phyloP scores from a whole-genome alignment of 305 asterid species.

The Caryopteris hybrid region DNA sequence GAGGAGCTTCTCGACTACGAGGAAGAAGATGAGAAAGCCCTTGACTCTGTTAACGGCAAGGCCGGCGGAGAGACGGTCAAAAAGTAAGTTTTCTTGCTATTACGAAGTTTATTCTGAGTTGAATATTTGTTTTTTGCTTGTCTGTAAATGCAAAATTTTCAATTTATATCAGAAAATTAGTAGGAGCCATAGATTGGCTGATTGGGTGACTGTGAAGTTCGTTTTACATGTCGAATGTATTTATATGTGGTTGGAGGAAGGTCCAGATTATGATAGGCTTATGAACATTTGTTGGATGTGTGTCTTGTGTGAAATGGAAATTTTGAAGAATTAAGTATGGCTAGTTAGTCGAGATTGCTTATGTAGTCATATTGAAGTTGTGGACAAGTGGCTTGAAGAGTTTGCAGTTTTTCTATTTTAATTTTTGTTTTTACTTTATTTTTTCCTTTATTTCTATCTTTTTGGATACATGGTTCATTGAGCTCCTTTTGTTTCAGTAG shows the following conservation, averaged over 20 bases:
- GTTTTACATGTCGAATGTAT: not conserved
- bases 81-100: conserved; percentile 39
- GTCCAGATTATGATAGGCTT: not conserved
- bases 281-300: not conserved
- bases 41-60: conserved; percentile 62
- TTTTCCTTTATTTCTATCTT: not conserved
- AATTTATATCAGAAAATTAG: not conserved
- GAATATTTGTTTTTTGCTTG: not conserved
- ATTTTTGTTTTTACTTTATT: not conserved
- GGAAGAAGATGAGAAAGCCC: conserved; percentile 91
- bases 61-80: conserved; percentile 76
- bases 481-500: too few relatives aligned
- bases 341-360: not conserved
- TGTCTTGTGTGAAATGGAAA: not conserved
- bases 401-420: not conserved
- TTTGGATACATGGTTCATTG: too few relatives aligned
- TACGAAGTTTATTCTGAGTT: not conserved
- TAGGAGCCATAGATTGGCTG: not conserved
- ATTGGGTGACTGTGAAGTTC: not conserved
- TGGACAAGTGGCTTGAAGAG: not conserved
- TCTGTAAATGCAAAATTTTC: not conserved
- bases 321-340: not conserved
- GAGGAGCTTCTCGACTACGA: conserved; percentile 97
- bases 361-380: not conserved
- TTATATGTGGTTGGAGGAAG: not conserved